Conservation (phyloP, 2,329 filamentous ascomycete species). For the Sclerotinia minor region DNA sequence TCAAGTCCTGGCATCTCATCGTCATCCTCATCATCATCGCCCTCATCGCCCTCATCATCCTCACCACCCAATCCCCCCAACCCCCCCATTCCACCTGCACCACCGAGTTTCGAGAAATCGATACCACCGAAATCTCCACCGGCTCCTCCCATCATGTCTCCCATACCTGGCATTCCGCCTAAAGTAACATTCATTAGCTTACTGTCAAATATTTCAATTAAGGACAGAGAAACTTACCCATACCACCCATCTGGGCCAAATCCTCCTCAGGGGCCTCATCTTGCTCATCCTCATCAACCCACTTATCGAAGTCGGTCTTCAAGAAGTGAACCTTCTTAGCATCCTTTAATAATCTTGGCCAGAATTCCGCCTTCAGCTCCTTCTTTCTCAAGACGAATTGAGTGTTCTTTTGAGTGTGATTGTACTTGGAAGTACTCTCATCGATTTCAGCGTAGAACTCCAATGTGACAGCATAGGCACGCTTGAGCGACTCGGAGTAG, state of each 20-base stretch:
- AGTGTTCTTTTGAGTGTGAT: slow-evolving; percentile 85
- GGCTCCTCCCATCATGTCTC: slow-evolving; percentile 43
- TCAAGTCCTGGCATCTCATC: slow-evolving; percentile 86
- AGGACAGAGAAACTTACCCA: slow-evolving; percentile 46
- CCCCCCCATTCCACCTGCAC: slow-evolving; percentile 51
- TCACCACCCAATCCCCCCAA: slow-evolving; percentile 46
- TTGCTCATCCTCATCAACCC: slow-evolving; percentile 70
- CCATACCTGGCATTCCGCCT: slow-evolving; percentile 36
- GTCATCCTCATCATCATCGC: slow-evolving; percentile 55
- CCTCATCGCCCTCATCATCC: slow-evolving; percentile 49
- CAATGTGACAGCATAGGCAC: slow-evolving; percentile 80
- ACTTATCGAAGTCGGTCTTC: slow-evolving; percentile 97
- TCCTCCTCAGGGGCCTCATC: slow-evolving; percentile 85
- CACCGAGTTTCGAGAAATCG: slow-evolving; percentile 89
- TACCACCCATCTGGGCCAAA: slow-evolving; percentile 61
- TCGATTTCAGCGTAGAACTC: slow-evolving; percentile 93
- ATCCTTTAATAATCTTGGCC: slow-evolving; percentile 93
- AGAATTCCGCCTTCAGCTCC: slow-evolving; percentile 91
- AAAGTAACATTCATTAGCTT: slow-evolving; percentile 7
- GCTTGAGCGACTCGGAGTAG: slow-evolving; percentile 79
- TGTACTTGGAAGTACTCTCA: slow-evolving; percentile 75
- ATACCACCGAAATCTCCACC: slow-evolving; percentile 80
- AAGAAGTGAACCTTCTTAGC: slow-evolving; percentile 88
- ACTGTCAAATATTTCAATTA: neutral
- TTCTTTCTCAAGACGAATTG: slow-evolving; percentile 96